Evolutionary conservation across 305 asterid genomes (phyloP), one percentile per base, ranked within the genome.

Genomic region (Solanum hybrid): DNA sequence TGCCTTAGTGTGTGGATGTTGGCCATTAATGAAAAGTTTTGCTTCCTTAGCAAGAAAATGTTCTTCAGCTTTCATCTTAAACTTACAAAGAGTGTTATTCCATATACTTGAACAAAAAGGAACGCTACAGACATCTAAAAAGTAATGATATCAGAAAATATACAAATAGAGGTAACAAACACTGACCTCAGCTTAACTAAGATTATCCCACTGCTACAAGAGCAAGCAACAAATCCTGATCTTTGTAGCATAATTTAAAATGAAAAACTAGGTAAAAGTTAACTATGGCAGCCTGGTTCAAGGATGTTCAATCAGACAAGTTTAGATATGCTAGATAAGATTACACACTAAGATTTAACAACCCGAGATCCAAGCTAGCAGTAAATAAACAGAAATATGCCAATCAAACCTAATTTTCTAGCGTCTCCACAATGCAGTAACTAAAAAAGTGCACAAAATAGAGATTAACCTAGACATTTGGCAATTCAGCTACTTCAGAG

Each of bases 21-120:
- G 87, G 27, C 27, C 34, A 38, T 26, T 1, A 26, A 41, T 41
- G 87, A 82, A 39, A 27, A 51, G 31, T 3, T 84, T 31, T 51
- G 76, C 88, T 84, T 84, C 1, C 41, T 84, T 31, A 29, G 41
- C 10, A 84, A 84, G 15, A 51, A 10, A 51, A 10, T 84, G 26
- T 51, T 84, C 88, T 84, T 84, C 41, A 51, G 41, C 37, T 84
- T 51, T 84, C 76, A 51, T 84, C 88, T 51, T 84, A 51, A 84
- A 10, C 29, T 84, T 29, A 51, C n/a, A 26, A 31, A 84, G 41
- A 84, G 24, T 84, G 88, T 3, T 57, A 51, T 10, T 84, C 39
- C 75, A 84, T 20, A 45, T 27, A 29, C 75, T 83, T 45, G 36
- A 45, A 17, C 41, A 31, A 51, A 51, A 84, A 32, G 31, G 38